A percentile compares a stretch with the other conserved stretches of the same genome.
Conservation (phyloP, 176 grass and related monocot species). For the Zea luxurians region DNA sequence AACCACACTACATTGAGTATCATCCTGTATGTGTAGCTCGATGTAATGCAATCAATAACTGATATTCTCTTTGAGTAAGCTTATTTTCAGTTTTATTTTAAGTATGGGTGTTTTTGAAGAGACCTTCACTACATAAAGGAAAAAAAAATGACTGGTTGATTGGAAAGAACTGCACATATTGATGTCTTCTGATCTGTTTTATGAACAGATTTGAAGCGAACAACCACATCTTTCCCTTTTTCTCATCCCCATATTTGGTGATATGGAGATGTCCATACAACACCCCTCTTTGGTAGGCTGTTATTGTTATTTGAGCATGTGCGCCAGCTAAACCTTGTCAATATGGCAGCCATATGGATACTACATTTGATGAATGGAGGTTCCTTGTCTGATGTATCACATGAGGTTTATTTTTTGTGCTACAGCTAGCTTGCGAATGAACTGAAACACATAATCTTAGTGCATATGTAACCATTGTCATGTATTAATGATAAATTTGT, state of each 20-base stretch:
- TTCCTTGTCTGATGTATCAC: background rate
- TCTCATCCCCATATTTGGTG: background rate
- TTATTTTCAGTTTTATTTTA: background rate
- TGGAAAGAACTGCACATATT: conserved; percentile 10
- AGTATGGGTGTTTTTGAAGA: background rate
- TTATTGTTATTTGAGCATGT: too few species aligned
- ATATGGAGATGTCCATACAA: background rate
- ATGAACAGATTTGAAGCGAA: background rate
- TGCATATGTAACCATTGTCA: background rate
- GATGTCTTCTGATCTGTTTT: conserved; percentile 4
- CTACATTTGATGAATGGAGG: too few species aligned
- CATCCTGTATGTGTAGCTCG: conserved; percentile 34
- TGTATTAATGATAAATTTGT: background rate
- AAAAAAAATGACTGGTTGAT: background rate
- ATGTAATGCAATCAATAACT: conserved; percentile 7
- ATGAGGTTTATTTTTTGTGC: conserved; percentile 4
- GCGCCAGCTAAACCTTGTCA: too few species aligned
- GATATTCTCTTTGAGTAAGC: background rate
- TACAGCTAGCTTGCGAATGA: conserved; percentile 20
- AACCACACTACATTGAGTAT: background rate
- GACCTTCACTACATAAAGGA: background rate
- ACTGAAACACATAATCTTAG: conserved; percentile 20
- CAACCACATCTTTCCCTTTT: background rate
- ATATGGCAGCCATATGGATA: too few species aligned
- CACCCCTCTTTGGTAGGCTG: too few species aligned